Percentiles rank a stretch among this genome's conserved stretches.
These are phyloP conservation scores for Dovyalis caffra DNA, from an alignment of 345 rosid genomes.

Conservation along the genomic window DNA sequence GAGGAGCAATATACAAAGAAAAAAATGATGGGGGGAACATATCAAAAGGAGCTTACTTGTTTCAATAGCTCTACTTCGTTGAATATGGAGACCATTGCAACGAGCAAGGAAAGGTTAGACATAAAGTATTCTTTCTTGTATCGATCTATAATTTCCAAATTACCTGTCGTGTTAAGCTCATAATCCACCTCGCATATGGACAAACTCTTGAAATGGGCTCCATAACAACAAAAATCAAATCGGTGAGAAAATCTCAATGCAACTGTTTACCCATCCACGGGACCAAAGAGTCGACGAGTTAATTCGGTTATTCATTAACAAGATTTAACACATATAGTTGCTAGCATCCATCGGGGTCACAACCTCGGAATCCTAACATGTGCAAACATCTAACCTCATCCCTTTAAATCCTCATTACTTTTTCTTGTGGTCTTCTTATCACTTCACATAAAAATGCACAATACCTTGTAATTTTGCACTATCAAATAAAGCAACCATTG, in stretches of 20 bases:
- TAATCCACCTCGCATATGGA: slow-evolving; percentile 66
- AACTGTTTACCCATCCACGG: too few relatives aligned
- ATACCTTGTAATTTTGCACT: not conserved
- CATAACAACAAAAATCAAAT: too few relatives aligned
- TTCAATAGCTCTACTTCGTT: slow-evolving; percentile 82
- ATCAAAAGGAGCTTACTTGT: slow-evolving; percentile 49
- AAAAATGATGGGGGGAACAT: too few relatives aligned
- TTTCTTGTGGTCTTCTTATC: not conserved
- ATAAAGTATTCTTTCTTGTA: slow-evolving; percentile 51
- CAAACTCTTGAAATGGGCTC: too few relatives aligned
- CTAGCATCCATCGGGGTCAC: not conserved
- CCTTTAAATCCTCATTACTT: not conserved
- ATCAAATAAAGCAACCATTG: not conserved
- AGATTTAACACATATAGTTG: too few relatives aligned
- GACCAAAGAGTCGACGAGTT: too few relatives aligned
- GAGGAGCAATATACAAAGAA: too few relatives aligned
- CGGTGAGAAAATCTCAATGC: too few relatives aligned
- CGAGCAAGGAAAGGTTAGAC: slow-evolving; percentile 64
- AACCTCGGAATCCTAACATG: not conserved
- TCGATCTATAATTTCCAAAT: slow-evolving; percentile 32
- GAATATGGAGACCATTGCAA: slow-evolving; percentile 88
- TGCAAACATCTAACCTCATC: not conserved
- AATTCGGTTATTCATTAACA: too few relatives aligned
- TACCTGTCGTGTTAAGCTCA: slow-evolving; percentile 42
- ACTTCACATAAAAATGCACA: too few relatives aligned